phyloP scores from a whole-genome alignment of 176 grass and related monocot genomes.

The Pontederia crassipes region DNA sequence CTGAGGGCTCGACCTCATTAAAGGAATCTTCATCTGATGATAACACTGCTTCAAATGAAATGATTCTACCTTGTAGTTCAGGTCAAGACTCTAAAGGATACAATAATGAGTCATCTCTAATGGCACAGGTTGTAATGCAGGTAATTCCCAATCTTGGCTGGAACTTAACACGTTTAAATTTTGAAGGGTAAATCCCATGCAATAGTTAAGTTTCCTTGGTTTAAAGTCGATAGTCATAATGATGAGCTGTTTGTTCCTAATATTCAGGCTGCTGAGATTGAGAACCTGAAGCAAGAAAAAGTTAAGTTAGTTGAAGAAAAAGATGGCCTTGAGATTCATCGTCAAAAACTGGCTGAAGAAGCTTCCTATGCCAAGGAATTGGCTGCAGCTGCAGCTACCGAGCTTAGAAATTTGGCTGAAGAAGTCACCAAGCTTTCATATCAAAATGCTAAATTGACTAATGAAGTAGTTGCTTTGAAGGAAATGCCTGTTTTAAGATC shows the following conservation, averaged over 20 bases:
- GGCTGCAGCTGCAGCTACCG: slow-evolving; percentile 83
- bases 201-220: too few relatives aligned
- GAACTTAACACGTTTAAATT: neutral
- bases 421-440: slow-evolving; percentile 97
- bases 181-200: too few relatives aligned
- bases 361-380: slow-evolving; percentile 91
- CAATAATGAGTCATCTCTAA: slow-evolving; percentile 41
- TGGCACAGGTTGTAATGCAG: slow-evolving; percentile 75
- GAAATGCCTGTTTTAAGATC: slow-evolving; percentile 23
- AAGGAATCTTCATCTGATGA: slow-evolving; percentile 22
- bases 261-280: slow-evolving; percentile 72
- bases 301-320: slow-evolving; percentile 67
- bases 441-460: slow-evolving; percentile 68
- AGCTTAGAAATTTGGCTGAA: slow-evolving; percentile 93
- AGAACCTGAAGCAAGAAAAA: slow-evolving; percentile 91
- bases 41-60: slow-evolving; percentile 23
- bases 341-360: slow-evolving; percentile 89
- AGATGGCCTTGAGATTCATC: slow-evolving; percentile 73
- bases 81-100: slow-evolving; percentile 19
- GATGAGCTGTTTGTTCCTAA: neutral
- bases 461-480: slow-evolving; percentile 42
- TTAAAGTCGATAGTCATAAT: neutral
- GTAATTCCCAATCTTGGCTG: slow-evolving; percentile 10
- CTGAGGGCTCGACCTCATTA: slow-evolving; percentile 21
- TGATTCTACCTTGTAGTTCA: neutral